Evolutionary conservation across 441 rosid genomes (phyloP), one percentile per base, ranked within the genome.

Genomic region (Populus trichocarpa): DNA sequence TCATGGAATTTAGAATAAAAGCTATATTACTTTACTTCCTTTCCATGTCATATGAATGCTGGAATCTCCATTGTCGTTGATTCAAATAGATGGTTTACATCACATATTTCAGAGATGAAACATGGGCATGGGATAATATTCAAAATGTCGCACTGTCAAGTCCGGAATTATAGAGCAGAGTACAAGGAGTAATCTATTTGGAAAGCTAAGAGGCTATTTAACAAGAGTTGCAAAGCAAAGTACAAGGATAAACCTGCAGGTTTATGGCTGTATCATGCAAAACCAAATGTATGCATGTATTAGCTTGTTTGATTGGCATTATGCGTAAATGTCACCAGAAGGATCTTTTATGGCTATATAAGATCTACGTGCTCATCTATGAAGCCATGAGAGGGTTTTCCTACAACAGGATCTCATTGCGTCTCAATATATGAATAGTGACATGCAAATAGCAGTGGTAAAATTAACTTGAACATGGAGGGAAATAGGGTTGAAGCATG

Each of bases 251-350:
- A 28, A 28, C 90, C 98, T 87, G 91, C 99, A 53, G 98, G 98
- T 78, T 88, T 95, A 84, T 95, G 99, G 85, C 98, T 93, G 73
- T 91, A 95, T 74, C 99, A 96, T 95, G 90, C 86, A 85, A 77
- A 28, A 78, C 71, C 80, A 77, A 67, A n/a, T 4, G 12, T 12
- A 36, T 11, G 59, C 25, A 36, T 77, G 59, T 61, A 68, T 72
- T 35, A 76, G 79, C 8, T 73, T 13, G 65, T 30, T 30, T 3
- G 32, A 30, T 30, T 30, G 32, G 32, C 32, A 30, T 30, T 30
- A 30, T 30, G 32, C 32, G 32, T 30, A 4, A 30, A 30, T 4
- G 32, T 65, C 50, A 42, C 50, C 50, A 42, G 50, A 11, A 42
- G 14, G 50, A 42, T 42, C 4, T 10, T 42, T 42, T 42, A 42